Base-by-base conservation (phyloP, 768 basidiomycete species). In the Lactifluus piperatus region DNA sequence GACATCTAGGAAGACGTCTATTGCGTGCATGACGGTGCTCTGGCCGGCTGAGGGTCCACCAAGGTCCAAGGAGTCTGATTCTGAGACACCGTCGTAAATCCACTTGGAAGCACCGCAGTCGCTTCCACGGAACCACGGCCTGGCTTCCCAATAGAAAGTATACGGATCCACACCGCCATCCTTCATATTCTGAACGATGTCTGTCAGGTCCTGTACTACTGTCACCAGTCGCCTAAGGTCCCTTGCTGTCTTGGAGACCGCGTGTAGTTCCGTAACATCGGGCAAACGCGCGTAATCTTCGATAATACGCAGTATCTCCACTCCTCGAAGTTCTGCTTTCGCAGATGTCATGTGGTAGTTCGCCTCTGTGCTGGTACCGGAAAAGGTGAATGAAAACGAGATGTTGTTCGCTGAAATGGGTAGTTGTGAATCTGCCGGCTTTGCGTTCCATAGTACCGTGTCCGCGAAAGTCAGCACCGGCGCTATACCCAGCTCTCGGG, bases 391-490 rank as follows among this genome's bases (percentile, higher is more conserved):
- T 56, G 77, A 74, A 65, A 86, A 81, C 20, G 79, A 82, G 68
- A 94, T 84, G 74, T 97, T 97, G 64, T 82, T 79, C 48, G 78
- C 68, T 47, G 86, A 81, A 29, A 83, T 72, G 45, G 88, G 86
- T 37, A 76, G 69, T 22, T 71, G 70, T 24, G 85, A 76, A 67
- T 86, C 75, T 55, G 80, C 69, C 44, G 81, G 75, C 37, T 83
- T 82, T 79, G 82, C 87, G 69, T 97, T 97, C 91, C 92, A 99
- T 1, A 98, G 79, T 14, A 99, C 94, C 18, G 91, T 93, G 69
- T 97, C 95, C 27, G 94, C 90, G 69, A 93, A 99, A 0, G 94
- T 99, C 64, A 97, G 77, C 62, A 99, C 82, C 4, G 95, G 95
- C 6, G 94, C 93, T n/a, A 94, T 85, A 52, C 83, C 84, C 43